phyloP scores from a whole-genome alignment of 1,284 basidiomycete species.

The Ganoderma sinense region DNA sequence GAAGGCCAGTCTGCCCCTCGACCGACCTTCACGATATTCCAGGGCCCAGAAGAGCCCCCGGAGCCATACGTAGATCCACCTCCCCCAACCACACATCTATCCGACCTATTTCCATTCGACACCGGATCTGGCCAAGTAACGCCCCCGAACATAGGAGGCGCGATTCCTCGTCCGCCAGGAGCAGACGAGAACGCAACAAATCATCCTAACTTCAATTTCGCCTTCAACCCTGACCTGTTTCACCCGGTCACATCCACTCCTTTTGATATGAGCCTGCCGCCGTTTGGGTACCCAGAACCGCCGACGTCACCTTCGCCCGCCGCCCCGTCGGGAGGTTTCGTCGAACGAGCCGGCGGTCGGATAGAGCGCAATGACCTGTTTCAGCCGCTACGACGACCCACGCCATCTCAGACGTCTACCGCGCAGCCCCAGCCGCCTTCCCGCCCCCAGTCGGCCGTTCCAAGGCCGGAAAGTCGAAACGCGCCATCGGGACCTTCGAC shows the following conservation, averaged over 20 bases:
- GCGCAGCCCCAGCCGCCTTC: constrained; percentile 20
- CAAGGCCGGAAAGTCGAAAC: constrained; percentile 16
- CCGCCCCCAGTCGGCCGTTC: constrained; percentile 17
- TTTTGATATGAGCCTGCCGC: constrained; percentile 42
- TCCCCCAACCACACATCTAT: constrained; percentile 49
- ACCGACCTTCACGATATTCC: constrained; percentile 40
- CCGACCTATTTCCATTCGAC: constrained; percentile 56
- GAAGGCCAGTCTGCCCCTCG: constrained; percentile 26
- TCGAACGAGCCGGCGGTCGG: constrained; percentile 40
- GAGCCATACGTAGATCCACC: constrained; percentile 34
- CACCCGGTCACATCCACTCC: constrained; percentile 62
- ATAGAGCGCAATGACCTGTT: constrained; percentile 40
- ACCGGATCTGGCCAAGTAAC: constrained; percentile 34
- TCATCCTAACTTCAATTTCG: constrained; percentile 51
- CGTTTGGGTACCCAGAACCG: constrained; percentile 69
- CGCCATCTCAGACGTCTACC: constrained; percentile 13
- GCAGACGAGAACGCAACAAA: constrained; percentile 54
- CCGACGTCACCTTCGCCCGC: constrained; percentile 75
- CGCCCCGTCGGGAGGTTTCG: constrained; percentile 34
- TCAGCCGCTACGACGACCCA: constrained; percentile 36
- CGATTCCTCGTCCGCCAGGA: constrained; percentile 45
- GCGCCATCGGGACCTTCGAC: neutral
- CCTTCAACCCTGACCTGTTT: constrained; percentile 46
- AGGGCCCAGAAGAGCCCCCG: constrained; percentile 41
- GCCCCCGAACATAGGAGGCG: constrained; percentile 34